Evolutionary conservation across 306 rosid species (phyloP), one percentile per base, ranked within the genome.

Genomic region (Cicer arietinum): DNA sequence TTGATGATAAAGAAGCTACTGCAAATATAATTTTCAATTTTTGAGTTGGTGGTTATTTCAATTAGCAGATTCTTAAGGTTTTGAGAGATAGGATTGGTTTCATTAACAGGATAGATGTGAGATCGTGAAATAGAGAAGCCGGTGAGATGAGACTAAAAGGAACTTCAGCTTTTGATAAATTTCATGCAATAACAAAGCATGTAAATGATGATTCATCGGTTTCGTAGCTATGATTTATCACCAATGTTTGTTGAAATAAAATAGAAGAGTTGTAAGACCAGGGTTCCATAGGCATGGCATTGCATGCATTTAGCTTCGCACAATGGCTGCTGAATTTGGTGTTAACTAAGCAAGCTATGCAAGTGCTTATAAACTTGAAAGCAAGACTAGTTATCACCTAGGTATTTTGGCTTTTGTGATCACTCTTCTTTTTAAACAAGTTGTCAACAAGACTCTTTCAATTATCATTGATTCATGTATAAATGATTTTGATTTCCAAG

Each of bases 331-430:
- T 6, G 50, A 67, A 13, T 30, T 53, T 44, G 52, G 46, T 66
- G 47, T 69, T 42, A 14, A 54, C 37, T n/a, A 67, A 30, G 69
- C 71, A 37, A 45, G 42, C 42, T 46, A 67, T 58, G 64, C 7
- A 51, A 37, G 37, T 41, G 68, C 69, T 41, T 37, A 60, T 9
- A 48, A 74, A 37, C 62, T 47, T 62, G 8, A 30, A 12, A 6
- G 66, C 42, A 47, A 22, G 42, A 74, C 46, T 45, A 61, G 63
- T n/a, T 47, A 59, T 9, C 46, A 69, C 70, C n/a, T 77, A 61
- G 53, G 53, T 77, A 58, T 46, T 46, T 68, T 69, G 52, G 12
- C 4, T 37, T 68, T 13, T 22, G 20, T 30, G 61, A 67, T 25
- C 30, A 58, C 59, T 64, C n/a, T 56, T 56, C 67, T 12, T 50